Percentiles rank a stretch among this genome's conserved stretches.
These are phyloP conservation scores for Mucor plumbeus DNA, from an alignment of 371 early-diverging fungal genomes.

Conservation along the genomic window DNA sequence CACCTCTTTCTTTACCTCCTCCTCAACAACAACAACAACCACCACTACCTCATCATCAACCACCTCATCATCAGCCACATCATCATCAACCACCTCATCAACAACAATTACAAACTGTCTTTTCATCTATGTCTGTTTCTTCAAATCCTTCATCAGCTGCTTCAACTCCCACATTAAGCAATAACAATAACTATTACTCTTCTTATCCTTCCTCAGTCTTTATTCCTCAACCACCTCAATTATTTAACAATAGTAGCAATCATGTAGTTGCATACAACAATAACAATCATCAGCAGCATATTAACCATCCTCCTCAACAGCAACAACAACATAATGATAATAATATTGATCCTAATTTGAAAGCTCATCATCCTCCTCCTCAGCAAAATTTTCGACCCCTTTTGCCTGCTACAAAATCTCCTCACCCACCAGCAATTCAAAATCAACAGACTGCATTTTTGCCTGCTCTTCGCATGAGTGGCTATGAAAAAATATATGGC, in stretches of 20 bases:
- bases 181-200: conserved; percentile 7
- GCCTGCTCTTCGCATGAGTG: conserved; percentile 41
- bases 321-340: conserved; percentile 6
- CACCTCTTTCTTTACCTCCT: conserved; percentile 16
- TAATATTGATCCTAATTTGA: conserved; percentile 12
- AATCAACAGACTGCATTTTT: conserved; percentile 15
- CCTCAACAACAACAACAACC: not conserved
- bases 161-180: conserved; percentile 12
- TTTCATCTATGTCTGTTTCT: conserved; percentile 21
- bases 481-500: conserved; percentile 45
- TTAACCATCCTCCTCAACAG: conserved; percentile 8
- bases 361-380: conserved; percentile 8
- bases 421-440: conserved; percentile 14
- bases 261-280: conserved; percentile 13
- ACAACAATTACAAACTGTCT: conserved; percentile 16
- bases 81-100: not conserved
- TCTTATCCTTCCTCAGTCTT: conserved; percentile 17
- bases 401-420: conserved; percentile 28
- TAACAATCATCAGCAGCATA: conserved; percentile 16
- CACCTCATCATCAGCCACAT: conserved; percentile 7
- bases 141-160: conserved; percentile 4
- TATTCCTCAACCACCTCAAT: conserved; percentile 30
- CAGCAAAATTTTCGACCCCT: conserved; percentile 24
- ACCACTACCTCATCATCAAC: not conserved
- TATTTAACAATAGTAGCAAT: conserved; percentile 11